Evolutionary conservation across 2,329 filamentous ascomycete genomes (phyloP).

Genomic region (Pyricularia sp.): DNA sequence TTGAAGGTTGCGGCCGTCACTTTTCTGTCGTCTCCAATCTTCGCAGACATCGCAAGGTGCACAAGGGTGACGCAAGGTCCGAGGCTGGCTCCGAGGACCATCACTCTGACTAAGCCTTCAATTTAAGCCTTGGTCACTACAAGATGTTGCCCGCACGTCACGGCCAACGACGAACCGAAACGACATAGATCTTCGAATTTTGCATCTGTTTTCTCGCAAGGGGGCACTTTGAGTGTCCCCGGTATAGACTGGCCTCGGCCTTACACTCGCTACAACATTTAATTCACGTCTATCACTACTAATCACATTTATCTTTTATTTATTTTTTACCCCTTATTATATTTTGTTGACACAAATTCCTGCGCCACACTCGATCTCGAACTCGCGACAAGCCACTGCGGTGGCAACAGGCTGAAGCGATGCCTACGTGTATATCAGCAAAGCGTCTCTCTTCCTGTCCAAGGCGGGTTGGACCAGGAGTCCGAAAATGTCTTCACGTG

Average conservation of each 20-base stretch:
- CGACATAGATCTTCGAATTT: background rate
- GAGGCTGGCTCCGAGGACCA: constrained; percentile 56
- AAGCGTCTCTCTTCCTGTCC: background rate
- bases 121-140: background rate
- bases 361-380: background rate
- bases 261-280: background rate
- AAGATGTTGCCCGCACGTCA: background rate
- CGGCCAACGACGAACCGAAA: background rate
- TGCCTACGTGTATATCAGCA: background rate
- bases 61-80: constrained; percentile 65
- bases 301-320: background rate
- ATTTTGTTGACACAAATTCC: background rate
- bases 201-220: background rate
- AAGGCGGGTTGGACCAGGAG: background rate
- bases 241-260: background rate
- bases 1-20: constrained; percentile 88
- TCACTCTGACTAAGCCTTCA: constrained; percentile 40
- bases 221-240: background rate
- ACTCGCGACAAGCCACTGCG: background rate
- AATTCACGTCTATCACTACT: background rate
- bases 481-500: background rate
- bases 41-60: constrained; percentile 89
- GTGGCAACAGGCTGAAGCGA: background rate
- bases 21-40: constrained; percentile 97
- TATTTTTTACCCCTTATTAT: background rate